Conservation (phyloP, 2,329 filamentous ascomycete genomes). For the Microdochium bolleyi region DNA sequence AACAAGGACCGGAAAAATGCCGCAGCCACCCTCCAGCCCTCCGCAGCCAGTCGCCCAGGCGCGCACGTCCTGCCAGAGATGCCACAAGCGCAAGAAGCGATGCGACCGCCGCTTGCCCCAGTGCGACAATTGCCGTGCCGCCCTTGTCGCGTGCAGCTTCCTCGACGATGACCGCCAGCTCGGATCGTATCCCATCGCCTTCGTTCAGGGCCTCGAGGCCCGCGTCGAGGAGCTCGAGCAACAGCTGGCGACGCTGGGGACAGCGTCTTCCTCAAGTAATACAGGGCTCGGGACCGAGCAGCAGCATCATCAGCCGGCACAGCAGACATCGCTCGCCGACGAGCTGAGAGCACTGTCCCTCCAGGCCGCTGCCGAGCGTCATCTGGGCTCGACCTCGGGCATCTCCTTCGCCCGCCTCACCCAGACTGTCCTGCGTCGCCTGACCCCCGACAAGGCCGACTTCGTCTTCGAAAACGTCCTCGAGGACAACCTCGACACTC, state of each 20-base stretch:
- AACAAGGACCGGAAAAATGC: too few relatives aligned
- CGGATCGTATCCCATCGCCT: constrained; percentile 30
- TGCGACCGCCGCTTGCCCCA: constrained; percentile 29
- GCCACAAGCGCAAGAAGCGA: constrained; percentile 32
- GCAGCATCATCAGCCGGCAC: constrained; percentile 2
- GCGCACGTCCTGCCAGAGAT: constrained; percentile 25
- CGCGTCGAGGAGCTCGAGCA: constrained; percentile 11
- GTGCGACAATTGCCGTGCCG: constrained; percentile 28
- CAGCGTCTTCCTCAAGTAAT: too few relatives aligned
- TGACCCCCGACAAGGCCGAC: constrained; percentile 31
- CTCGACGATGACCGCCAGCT: constrained; percentile 26
- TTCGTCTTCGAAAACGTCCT: constrained; percentile 25
- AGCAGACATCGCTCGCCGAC: not conserved
- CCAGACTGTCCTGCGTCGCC: constrained; percentile 29
- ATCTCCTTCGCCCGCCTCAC: constrained; percentile 34
- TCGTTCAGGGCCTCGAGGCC: constrained; percentile 24
- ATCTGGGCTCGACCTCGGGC: constrained; percentile 34
- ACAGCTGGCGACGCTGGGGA: constrained; percentile 1
- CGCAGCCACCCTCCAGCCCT: not conserved
- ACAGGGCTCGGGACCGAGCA: too few relatives aligned
- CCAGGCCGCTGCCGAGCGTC: constrained; percentile 33
- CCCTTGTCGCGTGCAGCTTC: constrained; percentile 29
- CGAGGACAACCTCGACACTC: too few relatives aligned
- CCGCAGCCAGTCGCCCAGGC: constrained; percentile 6
- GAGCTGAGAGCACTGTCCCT: constrained; percentile 23